phyloP scores from a whole-genome alignment of 768 basidiomycete genomes.

The Leccinum barrowsii region DNA sequence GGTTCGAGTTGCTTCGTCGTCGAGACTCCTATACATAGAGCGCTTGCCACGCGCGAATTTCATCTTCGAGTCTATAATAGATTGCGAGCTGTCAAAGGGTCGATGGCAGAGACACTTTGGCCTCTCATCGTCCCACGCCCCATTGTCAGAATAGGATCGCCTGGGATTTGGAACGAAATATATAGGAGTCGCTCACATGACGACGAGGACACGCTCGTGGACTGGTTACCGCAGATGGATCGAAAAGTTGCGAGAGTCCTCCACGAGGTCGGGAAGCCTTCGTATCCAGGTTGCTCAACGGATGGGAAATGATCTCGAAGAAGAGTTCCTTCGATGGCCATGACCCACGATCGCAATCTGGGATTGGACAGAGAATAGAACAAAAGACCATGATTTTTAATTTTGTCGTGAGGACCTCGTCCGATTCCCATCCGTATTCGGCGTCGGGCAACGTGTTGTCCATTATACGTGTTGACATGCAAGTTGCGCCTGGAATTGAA shows the following conservation, averaged over 20 bases:
- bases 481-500: background rate
- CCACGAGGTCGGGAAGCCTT: background rate
- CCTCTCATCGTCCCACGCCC: conserved; percentile 5
- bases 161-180: background rate
- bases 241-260: background rate
- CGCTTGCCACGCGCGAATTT: background rate
- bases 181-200: background rate
- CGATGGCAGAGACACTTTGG: background rate
- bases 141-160: background rate
- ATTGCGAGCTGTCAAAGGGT: background rate
- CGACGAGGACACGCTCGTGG: background rate
- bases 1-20: conserved; percentile 1
- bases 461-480: background rate
- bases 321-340: background rate
- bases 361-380: background rate
- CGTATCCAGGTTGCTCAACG: background rate
- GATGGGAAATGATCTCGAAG: conserved; percentile 9
- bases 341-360: conserved; percentile 14
- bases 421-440: conserved; percentile 3
- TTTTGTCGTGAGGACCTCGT: background rate
- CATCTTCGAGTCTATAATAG: conserved; percentile 2
- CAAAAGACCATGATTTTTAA: background rate
- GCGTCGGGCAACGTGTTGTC: conserved; percentile 9
- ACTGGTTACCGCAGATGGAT: background rate
- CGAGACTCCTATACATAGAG: background rate